Conservation (phyloP, 2,329 filamentous ascomycete genomes). For the Arthrobotrys pseudoclavata region DNA sequence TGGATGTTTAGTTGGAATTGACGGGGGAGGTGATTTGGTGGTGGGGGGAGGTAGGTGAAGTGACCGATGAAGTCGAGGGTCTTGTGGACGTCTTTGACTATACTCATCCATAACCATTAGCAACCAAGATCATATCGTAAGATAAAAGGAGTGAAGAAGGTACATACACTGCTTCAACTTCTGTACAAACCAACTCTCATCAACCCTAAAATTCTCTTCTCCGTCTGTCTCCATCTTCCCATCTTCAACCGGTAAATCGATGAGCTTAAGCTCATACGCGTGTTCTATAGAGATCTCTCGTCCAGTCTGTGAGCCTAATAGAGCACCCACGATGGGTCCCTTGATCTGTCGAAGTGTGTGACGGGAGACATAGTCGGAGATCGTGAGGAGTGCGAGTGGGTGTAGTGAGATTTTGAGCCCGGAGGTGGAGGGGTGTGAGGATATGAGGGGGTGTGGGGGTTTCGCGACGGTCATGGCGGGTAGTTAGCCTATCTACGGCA, state of each 20-base stretch:
- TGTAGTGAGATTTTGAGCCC: conserved; percentile 86
- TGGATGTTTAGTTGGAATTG: conserved; percentile 71
- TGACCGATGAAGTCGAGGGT: conserved; percentile 89
- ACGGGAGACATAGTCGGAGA: conserved; percentile 95
- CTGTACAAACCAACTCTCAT: conserved; percentile 79
- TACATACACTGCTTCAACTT: conserved; percentile 85
- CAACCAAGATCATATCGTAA: background rate
- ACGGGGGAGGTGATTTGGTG: conserved; percentile 71
- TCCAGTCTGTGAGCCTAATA: conserved; percentile 93
- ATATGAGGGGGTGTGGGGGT: conserved; percentile 74
- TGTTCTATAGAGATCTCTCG: conserved; percentile 92
- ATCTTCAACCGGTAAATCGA: conserved; percentile 63
- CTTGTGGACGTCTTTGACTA: conserved; percentile 90
- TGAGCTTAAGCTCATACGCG: conserved; percentile 84
- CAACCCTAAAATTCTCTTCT: conserved; percentile 74
- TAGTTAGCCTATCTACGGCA: conserved; percentile 65
- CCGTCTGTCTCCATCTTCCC: conserved; percentile 66
- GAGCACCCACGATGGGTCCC: conserved; percentile 84
- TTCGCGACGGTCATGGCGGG: conserved; percentile 93
- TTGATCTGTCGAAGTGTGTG: conserved; percentile 82
- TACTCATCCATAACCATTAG: conserved; percentile 19
- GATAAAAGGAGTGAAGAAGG: background rate
- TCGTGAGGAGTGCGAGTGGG: conserved; percentile 92
- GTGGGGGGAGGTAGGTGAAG: conserved; percentile 82
- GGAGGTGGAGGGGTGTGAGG: conserved; percentile 72